These are phyloP conservation scores for Cucurbita moschata DNA, from an alignment of 306 rosid genomes.

Conservation along the genomic window DNA sequence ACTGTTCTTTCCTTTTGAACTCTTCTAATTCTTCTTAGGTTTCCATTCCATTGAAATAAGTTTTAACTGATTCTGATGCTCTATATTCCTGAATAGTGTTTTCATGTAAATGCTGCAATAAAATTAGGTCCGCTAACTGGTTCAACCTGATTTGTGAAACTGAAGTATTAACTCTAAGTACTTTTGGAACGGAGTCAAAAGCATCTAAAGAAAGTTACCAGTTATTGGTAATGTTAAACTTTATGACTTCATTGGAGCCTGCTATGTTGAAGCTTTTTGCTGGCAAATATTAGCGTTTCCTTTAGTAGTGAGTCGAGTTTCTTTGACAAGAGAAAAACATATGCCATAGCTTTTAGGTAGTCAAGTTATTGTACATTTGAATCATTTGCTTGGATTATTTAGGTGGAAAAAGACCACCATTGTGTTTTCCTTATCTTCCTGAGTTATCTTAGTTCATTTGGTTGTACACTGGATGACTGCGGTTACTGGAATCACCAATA, in stretches of 20 bases:
- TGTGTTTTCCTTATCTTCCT: neutral
- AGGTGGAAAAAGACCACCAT: neutral
- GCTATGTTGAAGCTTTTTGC: neutral
- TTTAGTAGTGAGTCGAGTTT: neutral
- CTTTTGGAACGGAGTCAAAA: neutral
- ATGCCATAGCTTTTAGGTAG: neutral
- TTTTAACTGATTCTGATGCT: no score
- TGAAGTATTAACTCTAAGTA: neutral
- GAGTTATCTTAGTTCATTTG: neutral
- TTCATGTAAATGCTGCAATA: no score
- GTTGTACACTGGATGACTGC: neutral
- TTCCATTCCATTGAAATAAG: no score
- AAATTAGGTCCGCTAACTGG: no score
- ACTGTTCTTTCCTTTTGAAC: neutral
- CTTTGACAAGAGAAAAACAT: no score
- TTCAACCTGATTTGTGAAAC: neutral
- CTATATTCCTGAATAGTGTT: no score
- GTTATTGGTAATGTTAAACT: neutral
- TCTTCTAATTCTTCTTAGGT: neutral
- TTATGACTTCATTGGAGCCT: neutral
- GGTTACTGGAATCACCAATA: neutral
- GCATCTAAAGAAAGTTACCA: neutral
- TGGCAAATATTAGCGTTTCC: neutral
- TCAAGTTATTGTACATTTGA: neutral
- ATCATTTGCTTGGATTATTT: neutral